Base-by-base conservation (phyloP, 805 yeast genomes). In the Sungouiella thailandica region DNA sequence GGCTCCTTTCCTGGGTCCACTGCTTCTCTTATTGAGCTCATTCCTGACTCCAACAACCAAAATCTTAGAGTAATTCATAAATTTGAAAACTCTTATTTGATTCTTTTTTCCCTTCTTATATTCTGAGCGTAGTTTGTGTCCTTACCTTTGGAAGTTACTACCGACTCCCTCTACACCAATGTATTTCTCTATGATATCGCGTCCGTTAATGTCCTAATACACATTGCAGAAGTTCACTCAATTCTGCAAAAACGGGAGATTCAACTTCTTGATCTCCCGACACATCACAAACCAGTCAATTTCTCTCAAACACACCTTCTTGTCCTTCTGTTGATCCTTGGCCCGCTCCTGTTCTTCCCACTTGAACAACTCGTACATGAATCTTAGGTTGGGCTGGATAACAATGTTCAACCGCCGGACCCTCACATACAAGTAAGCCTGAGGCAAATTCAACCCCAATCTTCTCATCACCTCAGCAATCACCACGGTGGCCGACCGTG, bases 401-500 rank as follows among this genome's bases (percentile, higher is more conserved):
- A 90, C 86, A 38, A 90, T 89, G 56, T 90, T 90, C 50, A 90
- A 70, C 34, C 97, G 67, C 32, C 96, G 68, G 3, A 87, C 96
- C 26, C 97, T 69, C n/a, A 88, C 96, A 59, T 70, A 87, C 27
- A 89, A 59, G 50, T 89, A 90, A 0, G 97, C 96, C 20, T 80
- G 66, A 2, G 93, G 79, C 18, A 90, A 61, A 27, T 77, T 74
- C 34, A 86, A 62, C 11, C 74, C 60, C 34, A 83, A 59, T 25
- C 95, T 61, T 45, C 76, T 74, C 96, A 90, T 89, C 24, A 86
- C 90, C 53, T 88, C 97, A 1, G 96, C 96, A 45, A 90, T 90
- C 47, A 94, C 90, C 8, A 90, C 94, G 0, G 97, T 86, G 0
- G 97, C 97, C 3, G 95, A 85, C 35, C 97, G 66, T 0, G 96